These are phyloP conservation scores for Cyberlindnera misumaiensis DNA, from an alignment of 805 yeast species.

Conservation along the genomic window DNA sequence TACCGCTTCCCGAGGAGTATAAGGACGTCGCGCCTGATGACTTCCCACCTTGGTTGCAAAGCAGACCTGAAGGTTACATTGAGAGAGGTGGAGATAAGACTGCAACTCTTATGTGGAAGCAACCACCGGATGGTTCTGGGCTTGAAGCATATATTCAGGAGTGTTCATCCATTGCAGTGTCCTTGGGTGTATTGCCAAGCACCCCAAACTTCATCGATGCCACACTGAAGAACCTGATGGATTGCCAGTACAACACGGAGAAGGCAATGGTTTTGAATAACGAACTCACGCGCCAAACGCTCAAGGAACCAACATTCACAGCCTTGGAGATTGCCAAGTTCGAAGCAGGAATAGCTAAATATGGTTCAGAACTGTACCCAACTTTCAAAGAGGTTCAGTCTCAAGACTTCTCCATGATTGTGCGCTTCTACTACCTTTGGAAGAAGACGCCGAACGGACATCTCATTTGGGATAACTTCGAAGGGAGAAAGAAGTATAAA, in stretches of 20 bases:
- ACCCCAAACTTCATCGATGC: slow-evolving; percentile 84
- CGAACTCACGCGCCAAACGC: slow-evolving; percentile 44
- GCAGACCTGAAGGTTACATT: slow-evolving; percentile 70
- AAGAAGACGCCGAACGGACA: slow-evolving; percentile 77
- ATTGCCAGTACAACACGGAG: slow-evolving; percentile 41
- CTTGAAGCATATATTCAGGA: slow-evolving; percentile 48
- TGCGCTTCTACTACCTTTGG: slow-evolving; percentile 86
- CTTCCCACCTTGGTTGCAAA: slow-evolving; percentile 71
- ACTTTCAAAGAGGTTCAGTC: slow-evolving; percentile 66
- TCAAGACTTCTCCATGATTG: slow-evolving; percentile 72
- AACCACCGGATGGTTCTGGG: slow-evolving; percentile 24
- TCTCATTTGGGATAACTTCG: slow-evolving; percentile 73
- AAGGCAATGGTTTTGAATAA: slow-evolving; percentile 41
- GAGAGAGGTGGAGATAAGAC: slow-evolving; percentile 79
- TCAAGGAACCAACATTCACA: slow-evolving; percentile 74
- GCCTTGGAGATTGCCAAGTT: slow-evolving; percentile 58
- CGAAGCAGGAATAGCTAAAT: slow-evolving; percentile 64
- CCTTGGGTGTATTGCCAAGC: slow-evolving; percentile 46
- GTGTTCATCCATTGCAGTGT: slow-evolving; percentile 52
- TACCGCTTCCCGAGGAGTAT: slow-evolving; percentile 43
- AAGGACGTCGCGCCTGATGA: slow-evolving; percentile 35
- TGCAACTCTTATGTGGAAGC: slow-evolving; percentile 60
- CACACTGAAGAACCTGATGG: slow-evolving; percentile 48
- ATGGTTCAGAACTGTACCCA: slow-evolving; percentile 75
- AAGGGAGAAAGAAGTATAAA: slow-evolving; percentile 65